phyloP scores from a whole-genome alignment of 2,329 filamentous ascomycete species.

The Penicillium concentricum region DNA sequence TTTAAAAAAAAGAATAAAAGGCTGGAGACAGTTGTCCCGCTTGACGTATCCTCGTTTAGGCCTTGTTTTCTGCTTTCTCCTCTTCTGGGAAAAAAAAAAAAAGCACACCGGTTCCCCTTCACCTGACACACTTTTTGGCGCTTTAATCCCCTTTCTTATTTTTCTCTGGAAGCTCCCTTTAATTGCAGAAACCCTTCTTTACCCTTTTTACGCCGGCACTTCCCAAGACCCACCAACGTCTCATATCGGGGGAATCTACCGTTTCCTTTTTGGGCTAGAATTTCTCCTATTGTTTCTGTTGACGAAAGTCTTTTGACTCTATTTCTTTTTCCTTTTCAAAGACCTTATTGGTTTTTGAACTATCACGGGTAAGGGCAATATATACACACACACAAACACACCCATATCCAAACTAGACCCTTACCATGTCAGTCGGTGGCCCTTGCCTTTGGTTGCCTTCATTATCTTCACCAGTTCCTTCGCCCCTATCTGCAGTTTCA shows the following conservation, averaged over 20 bases:
- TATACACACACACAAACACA: slow-evolving; percentile 1
- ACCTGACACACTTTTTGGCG: slow-evolving; percentile 7
- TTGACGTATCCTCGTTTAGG: slow-evolving; percentile 5
- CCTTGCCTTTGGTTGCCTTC: slow-evolving; percentile 38
- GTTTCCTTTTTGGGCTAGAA: slow-evolving; percentile 8
- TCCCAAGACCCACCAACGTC: slow-evolving; percentile 30
- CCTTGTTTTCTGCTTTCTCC: slow-evolving; percentile 5
- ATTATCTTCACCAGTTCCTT: slow-evolving; percentile 31
- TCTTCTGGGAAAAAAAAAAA: background rate
- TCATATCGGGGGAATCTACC: slow-evolving; percentile 20
- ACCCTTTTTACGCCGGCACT: slow-evolving; percentile 23
- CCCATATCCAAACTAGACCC: slow-evolving; percentile 6
- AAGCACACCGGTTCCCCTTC: slow-evolving; percentile 1
- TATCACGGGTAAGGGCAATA: slow-evolving; percentile 7
- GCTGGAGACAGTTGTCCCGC: slow-evolving; percentile 7
- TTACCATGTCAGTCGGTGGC: slow-evolving; percentile 39
- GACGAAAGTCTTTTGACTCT: background rate
- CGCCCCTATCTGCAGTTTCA: slow-evolving; percentile 31
- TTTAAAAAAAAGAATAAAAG: background rate
- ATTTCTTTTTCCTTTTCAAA: background rate
- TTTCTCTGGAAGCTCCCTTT: slow-evolving; percentile 13
- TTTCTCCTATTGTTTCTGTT: slow-evolving; percentile 7
- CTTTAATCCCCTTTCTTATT: background rate
- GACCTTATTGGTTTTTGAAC: slow-evolving; percentile 2
- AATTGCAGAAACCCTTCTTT: slow-evolving; percentile 21